Evolutionary conservation across 306 rosid genomes (phyloP), one percentile per base, ranked within the genome.

Genomic region (Hippophae tibetana): DNA sequence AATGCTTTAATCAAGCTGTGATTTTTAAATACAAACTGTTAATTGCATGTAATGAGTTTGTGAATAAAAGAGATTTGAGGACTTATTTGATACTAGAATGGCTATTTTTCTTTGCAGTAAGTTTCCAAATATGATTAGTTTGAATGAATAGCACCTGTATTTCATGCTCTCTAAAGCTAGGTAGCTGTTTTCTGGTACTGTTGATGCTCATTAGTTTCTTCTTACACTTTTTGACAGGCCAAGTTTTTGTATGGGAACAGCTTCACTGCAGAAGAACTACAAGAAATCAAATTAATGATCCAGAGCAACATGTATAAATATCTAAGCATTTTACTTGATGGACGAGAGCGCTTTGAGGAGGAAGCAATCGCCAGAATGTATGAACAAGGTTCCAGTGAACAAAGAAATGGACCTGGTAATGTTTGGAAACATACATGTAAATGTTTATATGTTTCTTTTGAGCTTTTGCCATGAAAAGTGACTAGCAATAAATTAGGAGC

Each of bases 291-390:
- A 76, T 82, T 83, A 63, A 83, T 85, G 94, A 89, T 89, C 65
- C 97, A 89, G 74, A 89, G 97, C 85, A 89, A 86, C 62, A 75
- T 89, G 84, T 89, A 85, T 72, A 89, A 81, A 82, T 89, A 89
- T 76, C 86, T 89, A 42, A 79, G 97, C 61, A 74, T 84, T 69
- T 74, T 89, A 47, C 97, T 89, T 56, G 97, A 89, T 71, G 95
- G 95, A 63, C 86, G 88, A 66, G 97, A 89, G 78, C 90, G 78
- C 41, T 89, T 89, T 65, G 95, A 89, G 86, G 97, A 89, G 74
- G 96, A 85, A 75, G 79, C 76, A 42, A 54, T 73, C 3, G 3
- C 38, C 38, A 31, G 38, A 68, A 61, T 67, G 63, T 85, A 82
- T 74, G 66, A 67, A 71, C 67, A 46, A 57, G 46, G 64, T 60